Evolutionary conservation across 257 asterid genomes (phyloP).

Genomic region (Nicotiana noctiflora): DNA sequence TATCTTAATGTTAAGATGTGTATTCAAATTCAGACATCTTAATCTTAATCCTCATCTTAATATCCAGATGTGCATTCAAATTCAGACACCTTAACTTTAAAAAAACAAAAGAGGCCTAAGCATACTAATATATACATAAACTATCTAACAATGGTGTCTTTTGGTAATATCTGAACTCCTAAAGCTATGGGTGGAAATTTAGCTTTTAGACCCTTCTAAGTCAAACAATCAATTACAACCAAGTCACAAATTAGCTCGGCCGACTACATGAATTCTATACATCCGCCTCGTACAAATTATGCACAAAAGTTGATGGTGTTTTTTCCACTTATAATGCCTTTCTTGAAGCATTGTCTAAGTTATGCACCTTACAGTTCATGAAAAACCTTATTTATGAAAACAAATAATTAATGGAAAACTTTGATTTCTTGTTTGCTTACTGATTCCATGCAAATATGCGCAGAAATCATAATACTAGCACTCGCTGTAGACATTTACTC

Average conservation of each 20-base stretch:
- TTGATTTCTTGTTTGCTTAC: background rate
- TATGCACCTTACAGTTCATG: background rate
- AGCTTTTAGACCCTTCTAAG: background rate
- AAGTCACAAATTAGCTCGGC: background rate
- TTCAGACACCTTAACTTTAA: too few relatives aligned
- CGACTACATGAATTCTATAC: background rate
- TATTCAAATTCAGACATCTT: too few relatives aligned
- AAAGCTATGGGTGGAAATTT: background rate
- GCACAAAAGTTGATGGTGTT: background rate
- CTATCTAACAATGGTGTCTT: background rate
- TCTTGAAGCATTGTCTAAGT: background rate
- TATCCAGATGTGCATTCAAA: too few relatives aligned
- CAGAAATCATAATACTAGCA: background rate
- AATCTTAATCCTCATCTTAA: too few relatives aligned
- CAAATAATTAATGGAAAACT: background rate
- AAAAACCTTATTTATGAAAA: background rate
- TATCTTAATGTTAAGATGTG: too few relatives aligned
- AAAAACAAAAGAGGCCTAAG: too few relatives aligned
- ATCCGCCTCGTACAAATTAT: background rate
- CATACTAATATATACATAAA: too few relatives aligned
- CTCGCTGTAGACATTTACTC: background rate
- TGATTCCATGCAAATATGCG: background rate
- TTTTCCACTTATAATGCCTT: background rate
- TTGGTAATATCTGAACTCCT: background rate
- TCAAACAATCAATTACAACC: background rate